Percentiles rank a stretch among this genome's conserved stretches.
These are phyloP conservation scores for Gossypium rotundifolium DNA, from an alignment of 345 rosid genomes.

Conservation along the genomic window DNA sequence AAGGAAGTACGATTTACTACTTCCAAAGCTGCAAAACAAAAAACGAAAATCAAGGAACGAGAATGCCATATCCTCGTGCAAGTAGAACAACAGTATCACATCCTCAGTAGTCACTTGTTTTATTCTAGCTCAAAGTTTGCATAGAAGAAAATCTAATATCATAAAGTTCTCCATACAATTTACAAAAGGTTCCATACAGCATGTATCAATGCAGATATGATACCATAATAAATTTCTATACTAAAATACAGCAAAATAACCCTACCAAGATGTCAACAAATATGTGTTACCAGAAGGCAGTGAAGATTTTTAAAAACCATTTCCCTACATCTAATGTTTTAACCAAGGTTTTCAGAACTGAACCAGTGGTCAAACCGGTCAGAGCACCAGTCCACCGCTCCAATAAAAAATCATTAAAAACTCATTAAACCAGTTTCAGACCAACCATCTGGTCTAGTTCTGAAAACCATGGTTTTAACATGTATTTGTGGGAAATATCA, in stretches of 20 bases:
- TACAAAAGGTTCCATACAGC: background rate
- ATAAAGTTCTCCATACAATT: background rate
- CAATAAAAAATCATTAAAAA: no score
- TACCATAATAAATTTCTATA: background rate
- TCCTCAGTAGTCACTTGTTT: background rate
- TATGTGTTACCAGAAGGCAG: background rate
- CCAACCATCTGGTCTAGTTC: no score
- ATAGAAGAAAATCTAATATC: background rate
- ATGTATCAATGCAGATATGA: background rate
- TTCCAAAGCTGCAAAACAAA: background rate
- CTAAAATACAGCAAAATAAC: background rate
- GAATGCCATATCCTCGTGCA: background rate
- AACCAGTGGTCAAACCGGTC: no score
- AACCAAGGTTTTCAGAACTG: no score
- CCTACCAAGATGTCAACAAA: background rate
- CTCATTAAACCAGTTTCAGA: no score
- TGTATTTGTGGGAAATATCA: background rate
- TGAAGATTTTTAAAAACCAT: background rate
- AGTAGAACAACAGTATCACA: background rate
- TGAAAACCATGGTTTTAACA: background rate
- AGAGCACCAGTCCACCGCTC: no score
- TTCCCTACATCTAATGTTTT: background rate
- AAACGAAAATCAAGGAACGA: background rate
- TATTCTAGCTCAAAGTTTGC: background rate
- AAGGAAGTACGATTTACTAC: conserved; percentile 2